phyloP scores from a whole-genome alignment of 2,329 filamentous ascomycete species.

The Setomelanomma holmii region DNA sequence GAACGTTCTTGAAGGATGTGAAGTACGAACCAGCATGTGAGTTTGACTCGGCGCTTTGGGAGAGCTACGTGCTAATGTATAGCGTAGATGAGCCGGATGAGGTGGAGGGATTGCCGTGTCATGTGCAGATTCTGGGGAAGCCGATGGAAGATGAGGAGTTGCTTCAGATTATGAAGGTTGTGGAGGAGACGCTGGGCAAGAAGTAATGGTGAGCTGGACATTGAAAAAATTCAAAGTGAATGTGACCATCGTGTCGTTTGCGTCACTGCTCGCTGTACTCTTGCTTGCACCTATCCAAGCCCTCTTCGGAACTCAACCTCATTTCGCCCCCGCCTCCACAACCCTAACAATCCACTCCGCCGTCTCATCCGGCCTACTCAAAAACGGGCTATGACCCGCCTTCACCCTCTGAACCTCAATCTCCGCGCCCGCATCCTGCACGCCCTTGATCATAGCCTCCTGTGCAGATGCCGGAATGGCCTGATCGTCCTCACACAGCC shows the following conservation, averaged over 20 bases:
- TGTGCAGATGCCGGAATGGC: conserved; percentile 41
- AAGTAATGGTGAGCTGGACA: no score
- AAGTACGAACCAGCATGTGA: conserved; percentile 46
- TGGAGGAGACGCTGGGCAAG: conserved; percentile 26
- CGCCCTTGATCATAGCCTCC: conserved; percentile 37
- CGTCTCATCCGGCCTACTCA: conserved; percentile 47
- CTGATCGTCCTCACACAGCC: conserved; percentile 48
- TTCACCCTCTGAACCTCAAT: conserved; percentile 42
- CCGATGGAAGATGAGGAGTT: conserved; percentile 58
- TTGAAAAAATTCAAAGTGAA: no score
- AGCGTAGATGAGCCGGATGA: conserved; percentile 50
- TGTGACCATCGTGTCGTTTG: no score
- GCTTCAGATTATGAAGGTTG: conserved; percentile 44
- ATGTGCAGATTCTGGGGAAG: conserved; percentile 57
- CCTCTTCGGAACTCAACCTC: background rate
- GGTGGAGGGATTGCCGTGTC: conserved; percentile 54
- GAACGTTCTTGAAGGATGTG: conserved; percentile 36
- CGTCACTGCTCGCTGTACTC: no score
- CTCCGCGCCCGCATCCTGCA: conserved; percentile 35
- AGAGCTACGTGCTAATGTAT: background rate
- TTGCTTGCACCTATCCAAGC: no score
- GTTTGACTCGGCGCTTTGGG: conserved; percentile 15
- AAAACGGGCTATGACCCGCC: conserved; percentile 52
- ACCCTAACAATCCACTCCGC: conserved; percentile 41
- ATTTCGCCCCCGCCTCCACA: conserved; percentile 22